Evolutionary conservation across 352 stramenopile genomes (phyloP).

Genomic region (Lagenidium giganteum): DNA sequence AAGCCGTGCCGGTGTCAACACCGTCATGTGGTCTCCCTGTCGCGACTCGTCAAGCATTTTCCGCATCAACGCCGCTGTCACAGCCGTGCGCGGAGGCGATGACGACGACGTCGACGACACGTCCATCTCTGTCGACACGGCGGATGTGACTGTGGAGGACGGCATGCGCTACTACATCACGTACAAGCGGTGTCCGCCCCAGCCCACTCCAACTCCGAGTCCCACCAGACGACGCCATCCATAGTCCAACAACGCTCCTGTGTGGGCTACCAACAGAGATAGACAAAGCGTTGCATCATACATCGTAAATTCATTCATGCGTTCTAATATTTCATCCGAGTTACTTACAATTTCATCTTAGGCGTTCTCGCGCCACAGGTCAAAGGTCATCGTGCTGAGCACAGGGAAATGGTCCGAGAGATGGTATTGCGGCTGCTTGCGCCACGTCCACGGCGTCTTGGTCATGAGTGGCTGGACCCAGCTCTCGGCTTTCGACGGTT

Average conservation of each 20-base stretch:
- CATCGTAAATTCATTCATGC: too few species aligned
- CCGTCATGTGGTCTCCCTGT: slow-evolving; percentile 22
- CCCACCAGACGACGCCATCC: neutral
- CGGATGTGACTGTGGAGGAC: slow-evolving; percentile 20
- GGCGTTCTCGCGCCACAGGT: slow-evolving; percentile 40
- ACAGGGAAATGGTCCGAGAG: slow-evolving; percentile 79
- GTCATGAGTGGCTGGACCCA: slow-evolving; percentile 59
- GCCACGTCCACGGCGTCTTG: slow-evolving; percentile 50
- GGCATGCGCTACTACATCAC: slow-evolving; percentile 25
- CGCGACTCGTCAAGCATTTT: slow-evolving; percentile 16
- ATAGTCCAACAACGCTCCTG: too few species aligned
- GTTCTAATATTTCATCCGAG: too few species aligned
- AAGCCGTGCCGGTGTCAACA: slow-evolving; percentile 13
- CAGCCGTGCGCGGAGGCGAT: slow-evolving; percentile 7
- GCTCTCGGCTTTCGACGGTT: slow-evolving; percentile 43
- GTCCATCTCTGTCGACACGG: slow-evolving; percentile 24
- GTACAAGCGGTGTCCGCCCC: slow-evolving; percentile 9
- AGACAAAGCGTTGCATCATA: too few species aligned
- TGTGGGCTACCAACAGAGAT: too few species aligned
- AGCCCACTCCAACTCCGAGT: neutral
- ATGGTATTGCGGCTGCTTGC: slow-evolving; percentile 55
- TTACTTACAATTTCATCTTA: too few species aligned
- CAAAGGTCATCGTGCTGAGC: slow-evolving; percentile 62
- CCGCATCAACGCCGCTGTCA: slow-evolving; percentile 26
- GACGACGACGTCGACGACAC: slow-evolving; percentile 10